Evolutionary conservation across 1,284 basidiomycete genomes (phyloP).

Genomic region (Ceratobasidium sp.): DNA sequence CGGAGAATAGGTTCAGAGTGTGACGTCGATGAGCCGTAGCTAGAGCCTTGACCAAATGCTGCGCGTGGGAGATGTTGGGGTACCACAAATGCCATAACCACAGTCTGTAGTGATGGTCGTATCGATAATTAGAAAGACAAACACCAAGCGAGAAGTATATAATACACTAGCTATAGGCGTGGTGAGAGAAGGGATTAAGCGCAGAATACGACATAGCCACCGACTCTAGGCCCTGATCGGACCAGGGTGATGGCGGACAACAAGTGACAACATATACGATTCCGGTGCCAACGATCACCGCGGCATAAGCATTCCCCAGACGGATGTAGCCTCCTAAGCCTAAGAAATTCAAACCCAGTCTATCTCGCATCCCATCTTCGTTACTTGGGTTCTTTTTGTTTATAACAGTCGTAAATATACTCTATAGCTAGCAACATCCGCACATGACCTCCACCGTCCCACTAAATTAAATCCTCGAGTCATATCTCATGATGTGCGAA

Average conservation of each 20-base stretch:
- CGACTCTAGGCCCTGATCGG: constrained; percentile 3
- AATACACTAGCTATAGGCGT: neutral
- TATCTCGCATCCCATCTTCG: neutral
- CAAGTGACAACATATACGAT: neutral
- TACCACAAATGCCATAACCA: constrained; percentile 69
- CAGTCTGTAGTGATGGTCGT: neutral
- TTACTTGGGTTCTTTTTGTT: neutral
- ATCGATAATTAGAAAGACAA: neutral
- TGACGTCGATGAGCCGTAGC: constrained; percentile 46
- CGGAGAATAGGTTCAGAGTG: constrained; percentile 57
- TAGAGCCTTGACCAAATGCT: constrained; percentile 65
- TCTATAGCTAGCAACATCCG: constrained; percentile 20
- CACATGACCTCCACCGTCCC: neutral
- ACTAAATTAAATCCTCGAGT: neutral
- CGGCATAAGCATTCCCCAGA: no score
- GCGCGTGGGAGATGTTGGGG: constrained; percentile 69
- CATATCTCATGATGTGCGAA: neutral
- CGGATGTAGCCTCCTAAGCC: constrained; percentile 8
- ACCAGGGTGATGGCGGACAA: neutral
- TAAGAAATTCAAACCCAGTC: constrained; percentile 1
- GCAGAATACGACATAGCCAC: constrained; percentile 2
- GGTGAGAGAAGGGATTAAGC: neutral
- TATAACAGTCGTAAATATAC: neutral
- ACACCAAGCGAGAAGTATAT: constrained; percentile 3
- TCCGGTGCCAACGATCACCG: neutral